Evolutionary conservation across 2,329 filamentous ascomycete species (phyloP), one percentile per base, ranked within the genome.

Genomic region (Sclerotinia trifoliorum): DNA sequence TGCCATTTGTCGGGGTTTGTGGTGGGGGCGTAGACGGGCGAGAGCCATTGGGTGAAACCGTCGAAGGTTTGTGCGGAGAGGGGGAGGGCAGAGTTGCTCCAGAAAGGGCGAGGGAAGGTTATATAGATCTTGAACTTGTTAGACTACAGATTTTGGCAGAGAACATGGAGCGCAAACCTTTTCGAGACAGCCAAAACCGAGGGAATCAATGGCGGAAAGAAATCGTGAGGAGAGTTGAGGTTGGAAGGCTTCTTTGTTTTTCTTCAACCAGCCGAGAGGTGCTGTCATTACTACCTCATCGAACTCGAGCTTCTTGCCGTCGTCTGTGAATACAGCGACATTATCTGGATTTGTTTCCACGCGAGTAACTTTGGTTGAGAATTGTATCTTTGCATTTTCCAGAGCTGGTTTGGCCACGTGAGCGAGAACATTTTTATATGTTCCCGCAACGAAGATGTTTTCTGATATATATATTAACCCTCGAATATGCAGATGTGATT

Each of bases 71-170:
- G 68, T 1, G 73, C 65, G 5, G 64, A 62, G 46, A 69, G 57
- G 1, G 48, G 13, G 7, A 63, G 56, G 1, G 19, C 11, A 13
- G 51, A 26, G n/a, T 71, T 68, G 5, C 72, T 79, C 88, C 89
- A 91, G 76, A 89, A 91, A 0, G 88, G 85, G 11, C 74, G 75
- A 0, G 88, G 85, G 73, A 91, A 91, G 4, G 82, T 86, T 24
- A 87, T 78, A 72, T 77, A 78, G 4, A 78, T 74, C 76, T 78
- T 13, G 13, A 6, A 5, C 4, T 26, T 54, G n/a, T 68, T 49
- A 61, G 56, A 29, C 5, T 11, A 6, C n/a, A 8, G 21, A 39
- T 5, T n/a, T 11, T 10, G 7, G 6, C 1, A 17, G 26, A 5
- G 11, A 29, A n/a, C 15, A 48, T 24, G 42, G 57, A 62, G 54